Evolutionary conservation across 495 filamentous ascomycete genomes (phyloP).

Genomic region (Penicillium alfredii): DNA sequence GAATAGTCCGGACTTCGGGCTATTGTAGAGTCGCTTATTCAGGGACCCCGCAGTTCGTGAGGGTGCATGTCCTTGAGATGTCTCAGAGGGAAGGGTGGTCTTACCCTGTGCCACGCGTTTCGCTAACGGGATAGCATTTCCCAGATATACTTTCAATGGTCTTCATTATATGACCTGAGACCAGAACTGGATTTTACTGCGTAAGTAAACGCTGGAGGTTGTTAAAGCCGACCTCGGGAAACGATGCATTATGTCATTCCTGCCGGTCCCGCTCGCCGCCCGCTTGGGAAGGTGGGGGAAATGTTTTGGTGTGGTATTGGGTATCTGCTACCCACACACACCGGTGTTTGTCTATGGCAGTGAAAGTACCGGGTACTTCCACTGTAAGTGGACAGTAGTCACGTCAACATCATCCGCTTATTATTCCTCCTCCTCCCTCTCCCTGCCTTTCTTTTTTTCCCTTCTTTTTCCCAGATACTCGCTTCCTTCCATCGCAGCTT

Average conservation of each 20-base stretch:
- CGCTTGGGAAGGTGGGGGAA: slow-evolving; percentile 31
- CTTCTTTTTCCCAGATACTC: slow-evolving; percentile 8
- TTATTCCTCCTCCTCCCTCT: slow-evolving; percentile 20
- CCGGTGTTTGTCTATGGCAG: background rate
- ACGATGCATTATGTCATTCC: slow-evolving; percentile 32
- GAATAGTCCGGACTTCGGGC: slow-evolving; percentile 7
- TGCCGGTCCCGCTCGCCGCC: slow-evolving; percentile 19
- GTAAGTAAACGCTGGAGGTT: no score
- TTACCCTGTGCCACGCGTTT: no score
- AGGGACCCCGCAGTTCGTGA: no score
- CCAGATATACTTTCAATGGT: no score
- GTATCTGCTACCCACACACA: slow-evolving; percentile 2
- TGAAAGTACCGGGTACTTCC: slow-evolving; percentile 1
- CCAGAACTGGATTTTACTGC: no score
- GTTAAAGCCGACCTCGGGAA: no score
- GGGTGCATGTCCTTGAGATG: no score
- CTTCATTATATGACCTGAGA: no score
- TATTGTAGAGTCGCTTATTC: no score
- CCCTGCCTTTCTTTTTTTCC: slow-evolving; percentile 10
- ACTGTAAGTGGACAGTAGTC: slow-evolving; percentile 10
- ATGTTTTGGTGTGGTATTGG: slow-evolving; percentile 8
- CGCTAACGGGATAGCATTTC: no score
- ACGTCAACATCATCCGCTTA: slow-evolving; percentile 31
- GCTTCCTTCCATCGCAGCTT: slow-evolving; percentile 10
- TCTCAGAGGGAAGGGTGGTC: no score